Evolutionary conservation across 2,329 filamentous ascomycete species (phyloP).

Genomic region (Balansia obtecta): DNA sequence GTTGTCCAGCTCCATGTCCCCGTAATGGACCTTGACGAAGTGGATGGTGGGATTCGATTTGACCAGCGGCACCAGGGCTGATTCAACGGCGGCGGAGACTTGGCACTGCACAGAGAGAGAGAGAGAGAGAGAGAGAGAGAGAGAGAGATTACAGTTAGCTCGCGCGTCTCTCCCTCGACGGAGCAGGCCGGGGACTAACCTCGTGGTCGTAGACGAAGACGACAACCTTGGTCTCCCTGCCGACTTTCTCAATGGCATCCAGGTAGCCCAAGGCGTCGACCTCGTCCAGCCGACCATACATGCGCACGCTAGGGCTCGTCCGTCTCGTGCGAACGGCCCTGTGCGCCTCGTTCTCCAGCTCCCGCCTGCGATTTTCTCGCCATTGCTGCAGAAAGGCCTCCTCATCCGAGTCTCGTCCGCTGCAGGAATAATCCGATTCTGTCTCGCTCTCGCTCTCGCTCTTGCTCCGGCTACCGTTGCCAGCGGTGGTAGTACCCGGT

Average conservation of each 20-base stretch:
- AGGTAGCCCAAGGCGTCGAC: conserved; percentile 88
- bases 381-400: conserved; percentile 74
- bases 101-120: conserved; percentile 44
- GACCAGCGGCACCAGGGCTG: conserved; percentile 65
- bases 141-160: too few species aligned
- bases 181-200: too few species aligned
- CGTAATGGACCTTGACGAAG: conserved; percentile 84
- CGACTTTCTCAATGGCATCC: conserved; percentile 89
- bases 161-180: too few species aligned
- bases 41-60: conserved; percentile 56
- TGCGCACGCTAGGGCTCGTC: conserved; percentile 62
- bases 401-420: conserved; percentile 50
- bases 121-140: too few species aligned
- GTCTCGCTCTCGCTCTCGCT: conserved; percentile 35
- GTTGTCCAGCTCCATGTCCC: conserved; percentile 88
- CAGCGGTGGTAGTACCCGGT: too few species aligned
- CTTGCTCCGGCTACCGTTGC: conserved; percentile 11
- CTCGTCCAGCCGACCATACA: conserved; percentile 67
- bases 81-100: conserved; percentile 67
- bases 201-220: conserved; percentile 87
- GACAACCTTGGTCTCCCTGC: conserved; percentile 69
- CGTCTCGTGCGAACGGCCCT: conserved; percentile 47
- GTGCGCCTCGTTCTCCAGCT: conserved; percentile 55
- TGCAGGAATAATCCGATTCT: conserved; percentile 29
- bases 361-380: conserved; percentile 66